Base-by-base conservation (phyloP, 179 eudicot species). In the Corrigiola litoralis region DNA sequence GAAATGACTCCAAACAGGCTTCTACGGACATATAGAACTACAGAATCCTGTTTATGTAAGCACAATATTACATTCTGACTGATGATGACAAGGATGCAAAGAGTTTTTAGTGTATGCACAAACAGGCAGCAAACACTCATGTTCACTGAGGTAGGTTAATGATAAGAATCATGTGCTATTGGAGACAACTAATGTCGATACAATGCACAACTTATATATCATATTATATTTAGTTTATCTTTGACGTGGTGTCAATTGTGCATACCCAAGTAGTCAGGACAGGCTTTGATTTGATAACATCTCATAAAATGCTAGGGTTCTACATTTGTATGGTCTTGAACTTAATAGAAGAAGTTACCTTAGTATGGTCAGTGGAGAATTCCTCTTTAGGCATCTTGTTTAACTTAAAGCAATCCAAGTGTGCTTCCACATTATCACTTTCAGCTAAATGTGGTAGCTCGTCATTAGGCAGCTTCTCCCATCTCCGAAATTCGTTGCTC, bases 321-420 rank as follows among this genome's bases (percentile, higher is more conserved):
- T n/a, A n/a, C n/a, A n/a, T n/a, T n/a, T n/a, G n/a, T n/a, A n/a
- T n/a, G n/a, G n/a, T n/a, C n/a, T n/a, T n/a, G n/a, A n/a, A n/a
- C n/a, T n/a, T n/a, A n/a, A n/a, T n/a, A n/a, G n/a, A n/a, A n/a
- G n/a, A 44, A 57, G 23, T 28, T 67, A 90, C 97, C 95, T 88
- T 88, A 37, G 92, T 87, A 77, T 90, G 95, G 77, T 85, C 95
- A 0, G 84, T 66, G 24, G 76, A 59, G 70, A 58, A 63, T 53
- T 75, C 71, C 58, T 57, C 54, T 23, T 41, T 72, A 46, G 18
- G 55, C 18, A 38, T 72, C 49, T 23, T 76, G 41, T 57, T 72
- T 44, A 65, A 21, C 58, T 76, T 68, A n/a, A 69, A 67, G 18
- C 45, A 46, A 45, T 38, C 52, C 34, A 52, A 9, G 9, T 10